Evolutionary conservation across 805 yeast genomes (phyloP).

Genomic region (Tetrapisispora pingtungensis): DNA sequence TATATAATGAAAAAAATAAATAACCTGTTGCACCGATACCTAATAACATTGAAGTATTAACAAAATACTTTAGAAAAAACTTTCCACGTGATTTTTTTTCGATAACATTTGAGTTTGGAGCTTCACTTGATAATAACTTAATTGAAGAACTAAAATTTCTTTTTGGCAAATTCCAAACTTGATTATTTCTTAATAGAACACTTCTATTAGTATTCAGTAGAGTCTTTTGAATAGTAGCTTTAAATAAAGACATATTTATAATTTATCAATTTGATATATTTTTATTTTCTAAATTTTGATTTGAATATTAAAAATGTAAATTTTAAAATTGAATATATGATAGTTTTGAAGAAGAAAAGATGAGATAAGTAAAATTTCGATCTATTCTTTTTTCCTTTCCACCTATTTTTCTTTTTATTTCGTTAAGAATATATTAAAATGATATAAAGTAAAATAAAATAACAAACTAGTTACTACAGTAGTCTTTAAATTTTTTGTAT

Average conservation of each 20-base stretch:
- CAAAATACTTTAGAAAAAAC: not conserved
- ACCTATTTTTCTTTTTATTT: too few species aligned
- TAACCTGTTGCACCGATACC: constrained; percentile 43
- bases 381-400: too few species aligned
- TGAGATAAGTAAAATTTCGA: too few species aligned
- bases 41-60: not conserved
- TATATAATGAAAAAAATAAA: constrained; percentile 51
- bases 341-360: too few species aligned
- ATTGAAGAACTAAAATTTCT: not conserved
- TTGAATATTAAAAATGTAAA: too few species aligned
- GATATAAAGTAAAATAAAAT: too few species aligned
- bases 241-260: not conserved
- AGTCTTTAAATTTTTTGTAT: too few species aligned
- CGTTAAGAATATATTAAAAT: too few species aligned
- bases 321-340: too few species aligned
- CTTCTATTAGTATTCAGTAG: not conserved
- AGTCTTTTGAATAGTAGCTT: not conserved
- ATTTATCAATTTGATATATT: too few species aligned
- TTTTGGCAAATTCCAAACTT: not conserved
- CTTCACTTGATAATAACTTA: not conserved
- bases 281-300: too few species aligned
- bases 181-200: not conserved
- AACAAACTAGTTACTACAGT: too few species aligned
- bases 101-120: not conserved
- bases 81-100: not conserved